Conservation (phyloP, 495 filamentous ascomycete species). For the Penicillium malachiteum region DNA sequence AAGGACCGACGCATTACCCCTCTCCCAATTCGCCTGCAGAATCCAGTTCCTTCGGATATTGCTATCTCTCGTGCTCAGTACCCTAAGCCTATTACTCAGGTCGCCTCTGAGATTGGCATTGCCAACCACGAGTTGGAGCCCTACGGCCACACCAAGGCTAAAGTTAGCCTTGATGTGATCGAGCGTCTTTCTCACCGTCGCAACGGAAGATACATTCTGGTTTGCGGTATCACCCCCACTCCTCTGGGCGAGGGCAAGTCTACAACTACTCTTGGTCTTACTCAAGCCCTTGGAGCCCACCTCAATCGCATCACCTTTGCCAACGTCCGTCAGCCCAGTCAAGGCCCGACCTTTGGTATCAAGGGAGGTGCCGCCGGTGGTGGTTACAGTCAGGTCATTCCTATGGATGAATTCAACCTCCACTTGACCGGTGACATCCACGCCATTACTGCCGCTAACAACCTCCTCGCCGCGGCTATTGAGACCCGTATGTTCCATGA, state of each 20-base stretch:
- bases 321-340: constrained; percentile 94
- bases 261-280: constrained; percentile 94
- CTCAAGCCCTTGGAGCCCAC: constrained; percentile 91
- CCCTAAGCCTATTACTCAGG: constrained; percentile 80
- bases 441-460: constrained; percentile 95
- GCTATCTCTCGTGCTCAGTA: constrained; percentile 84
- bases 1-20: constrained; percentile 74
- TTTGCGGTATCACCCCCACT: constrained; percentile 94
- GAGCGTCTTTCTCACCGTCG: constrained; percentile 81
- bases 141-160: constrained; percentile 92
- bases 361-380: constrained; percentile 97
- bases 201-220: constrained; percentile 86
- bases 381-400: constrained; percentile 97
- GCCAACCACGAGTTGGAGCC: constrained; percentile 83
- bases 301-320: constrained; percentile 85
- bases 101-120: constrained; percentile 88
- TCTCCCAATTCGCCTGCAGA: constrained; percentile 70
- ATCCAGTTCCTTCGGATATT: constrained; percentile 89
- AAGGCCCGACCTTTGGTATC: constrained; percentile 97
- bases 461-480: constrained; percentile 95
- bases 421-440: constrained; percentile 98
- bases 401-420: constrained; percentile 99
- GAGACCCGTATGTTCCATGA: constrained; percentile 99
- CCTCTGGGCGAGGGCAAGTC: constrained; percentile 98
- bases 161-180: constrained; percentile 79